Percentiles rank a stretch among this genome's conserved stretches.
These are phyloP conservation scores for Diaporthe ampelina DNA, from an alignment of 2,329 filamentous ascomycete species.

Conservation along the genomic window DNA sequence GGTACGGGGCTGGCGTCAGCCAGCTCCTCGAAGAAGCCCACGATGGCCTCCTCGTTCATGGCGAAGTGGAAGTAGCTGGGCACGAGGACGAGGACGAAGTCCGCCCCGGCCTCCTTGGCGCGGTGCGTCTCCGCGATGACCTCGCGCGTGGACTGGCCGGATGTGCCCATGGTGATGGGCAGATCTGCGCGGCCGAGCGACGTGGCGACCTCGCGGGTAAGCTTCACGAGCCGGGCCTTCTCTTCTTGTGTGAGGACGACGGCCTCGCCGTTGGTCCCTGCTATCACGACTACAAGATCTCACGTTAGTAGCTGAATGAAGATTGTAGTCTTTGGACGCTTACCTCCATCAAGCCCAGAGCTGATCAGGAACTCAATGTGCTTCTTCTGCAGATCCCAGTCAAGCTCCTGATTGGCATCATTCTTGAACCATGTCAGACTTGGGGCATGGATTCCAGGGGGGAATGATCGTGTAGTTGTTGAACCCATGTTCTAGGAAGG, in stretches of 20 bases:
- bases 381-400: slow-evolving; percentile 67
- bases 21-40: slow-evolving; percentile 74
- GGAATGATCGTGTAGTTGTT: slow-evolving; percentile 51
- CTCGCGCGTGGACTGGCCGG: slow-evolving; percentile 75
- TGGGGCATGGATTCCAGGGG: slow-evolving; percentile 69
- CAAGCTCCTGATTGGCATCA: slow-evolving; percentile 63
- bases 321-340: slow-evolving; percentile 30
- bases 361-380: slow-evolving; percentile 68
- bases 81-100: slow-evolving; percentile 77
- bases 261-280: slow-evolving; percentile 82
- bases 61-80: slow-evolving; percentile 80
- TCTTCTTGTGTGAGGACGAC: slow-evolving; percentile 77
- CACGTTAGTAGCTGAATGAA: slow-evolving; percentile 37
- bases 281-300: slow-evolving; percentile 68
- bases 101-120: slow-evolving; percentile 73
- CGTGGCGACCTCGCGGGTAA: slow-evolving; percentile 72
- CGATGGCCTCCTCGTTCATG: slow-evolving; percentile 71
- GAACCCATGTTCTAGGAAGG: slow-evolving; percentile 6
- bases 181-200: slow-evolving; percentile 68
- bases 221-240: slow-evolving; percentile 71
- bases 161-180: slow-evolving; percentile 76
- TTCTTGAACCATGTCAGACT: slow-evolving; percentile 68
- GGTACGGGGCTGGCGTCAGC: slow-evolving; percentile 73
- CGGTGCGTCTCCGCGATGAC: slow-evolving; percentile 75
- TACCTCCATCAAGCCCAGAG: slow-evolving; percentile 66